Percentiles rank a stretch among this genome's conserved stretches.
phyloP scores from a whole-genome alignment of 768 basidiomycete species.

The Pleurotus tuber-regium region DNA sequence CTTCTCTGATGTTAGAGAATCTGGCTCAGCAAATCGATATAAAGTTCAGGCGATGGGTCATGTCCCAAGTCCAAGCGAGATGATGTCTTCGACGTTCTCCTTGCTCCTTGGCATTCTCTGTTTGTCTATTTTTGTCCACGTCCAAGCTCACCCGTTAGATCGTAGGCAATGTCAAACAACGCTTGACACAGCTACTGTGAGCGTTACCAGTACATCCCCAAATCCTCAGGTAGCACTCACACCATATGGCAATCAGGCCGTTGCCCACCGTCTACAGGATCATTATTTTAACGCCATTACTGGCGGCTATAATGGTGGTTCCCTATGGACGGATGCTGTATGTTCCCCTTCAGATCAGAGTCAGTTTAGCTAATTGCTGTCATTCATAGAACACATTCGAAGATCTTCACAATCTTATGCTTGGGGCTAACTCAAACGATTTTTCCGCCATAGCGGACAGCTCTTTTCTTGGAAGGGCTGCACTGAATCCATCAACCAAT shows the following conservation, averaged over 20 bases:
- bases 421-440: slow-evolving; percentile 40
- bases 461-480: slow-evolving; percentile 45
- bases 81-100: too few species aligned
- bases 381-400: slow-evolving; percentile 48
- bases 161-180: background rate
- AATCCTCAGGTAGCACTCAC: too few species aligned
- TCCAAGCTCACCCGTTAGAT: background rate
- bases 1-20: background rate
- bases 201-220: too few species aligned
- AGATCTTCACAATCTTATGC: slow-evolving; percentile 58
- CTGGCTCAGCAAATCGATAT: too few species aligned
- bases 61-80: too few species aligned
- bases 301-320: slow-evolving; percentile 47
- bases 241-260: slow-evolving; percentile 17
- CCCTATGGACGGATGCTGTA: slow-evolving; percentile 57
- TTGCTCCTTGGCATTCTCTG: too few species aligned
- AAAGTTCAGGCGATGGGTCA: too few species aligned
- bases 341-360: background rate
- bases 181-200: background rate
- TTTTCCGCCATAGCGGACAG: slow-evolving; percentile 39
- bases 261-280: slow-evolving; percentile 31
- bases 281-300: slow-evolving; percentile 38
- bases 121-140: background rate
- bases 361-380: background rate
- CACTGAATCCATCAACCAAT: slow-evolving; percentile 35